Conservation (phyloP, 73 alveolate species). For the Chromera velia region DNA sequence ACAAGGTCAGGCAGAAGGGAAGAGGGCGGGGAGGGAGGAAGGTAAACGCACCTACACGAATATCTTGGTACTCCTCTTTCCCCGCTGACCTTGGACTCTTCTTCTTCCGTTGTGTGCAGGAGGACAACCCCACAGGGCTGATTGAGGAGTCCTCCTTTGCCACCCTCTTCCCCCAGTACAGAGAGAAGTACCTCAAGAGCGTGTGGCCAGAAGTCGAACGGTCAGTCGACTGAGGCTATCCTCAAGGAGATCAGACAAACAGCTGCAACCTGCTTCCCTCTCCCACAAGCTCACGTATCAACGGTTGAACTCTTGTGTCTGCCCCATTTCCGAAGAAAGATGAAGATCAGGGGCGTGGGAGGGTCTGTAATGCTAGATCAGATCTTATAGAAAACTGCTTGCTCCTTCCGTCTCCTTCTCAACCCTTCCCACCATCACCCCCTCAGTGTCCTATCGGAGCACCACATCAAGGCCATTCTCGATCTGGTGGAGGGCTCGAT, state of each 20-base stretch:
- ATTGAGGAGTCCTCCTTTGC: slow-evolving; percentile 92
- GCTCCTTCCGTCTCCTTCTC: background rate
- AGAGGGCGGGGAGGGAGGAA: background rate
- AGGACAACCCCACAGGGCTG: slow-evolving; percentile 80
- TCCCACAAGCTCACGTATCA: no score
- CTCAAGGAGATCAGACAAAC: no score
- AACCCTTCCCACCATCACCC: background rate
- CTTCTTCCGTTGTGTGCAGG: slow-evolving; percentile 7
- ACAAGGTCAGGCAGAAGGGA: background rate
- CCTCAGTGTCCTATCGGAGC: slow-evolving; percentile 65
- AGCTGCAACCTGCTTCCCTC: no score
- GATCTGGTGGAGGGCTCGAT: slow-evolving; percentile 94
- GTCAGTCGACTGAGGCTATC: background rate
- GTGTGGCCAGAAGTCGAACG: slow-evolving; percentile 48
- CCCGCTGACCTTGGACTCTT: background rate
- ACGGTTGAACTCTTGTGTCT: no score
- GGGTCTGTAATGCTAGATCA: no score
- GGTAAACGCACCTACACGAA: background rate
- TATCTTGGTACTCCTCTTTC: no score
- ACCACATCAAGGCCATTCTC: slow-evolving; percentile 76
- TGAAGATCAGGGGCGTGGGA: no score
- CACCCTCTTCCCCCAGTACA: slow-evolving; percentile 90
- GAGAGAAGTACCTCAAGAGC: slow-evolving; percentile 83
- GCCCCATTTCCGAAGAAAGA: no score
- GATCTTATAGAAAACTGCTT: background rate